Evolutionary conservation across 352 stramenopile species (phyloP), one percentile per base, ranked within the genome.

Genomic region (Aphanomyces stellatus): DNA sequence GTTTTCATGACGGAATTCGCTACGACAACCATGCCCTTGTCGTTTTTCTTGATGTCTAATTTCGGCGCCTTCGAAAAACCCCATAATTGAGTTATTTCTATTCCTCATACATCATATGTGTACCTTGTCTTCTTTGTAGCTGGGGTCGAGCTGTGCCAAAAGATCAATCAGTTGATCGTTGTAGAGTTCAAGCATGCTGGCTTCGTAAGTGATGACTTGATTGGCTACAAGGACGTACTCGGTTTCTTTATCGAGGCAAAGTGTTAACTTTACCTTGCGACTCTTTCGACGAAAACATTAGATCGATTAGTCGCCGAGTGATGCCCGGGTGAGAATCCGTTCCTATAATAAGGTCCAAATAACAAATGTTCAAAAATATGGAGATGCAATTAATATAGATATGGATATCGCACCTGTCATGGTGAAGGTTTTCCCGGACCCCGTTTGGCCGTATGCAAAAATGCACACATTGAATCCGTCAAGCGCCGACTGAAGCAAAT

Each of bases 361-460:
- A 17, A 60, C 13, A 27, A 60, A 60, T 40, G 19, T 15, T 2
- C 5, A 5, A 17, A 59, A 17, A 13, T 19, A 64, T 5, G n/a
- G 30, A 53, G 3, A 49, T 53, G 17, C 6, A n/a, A 28, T 31
- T 10, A 37, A 25, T 64, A n/a, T n/a, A n/a, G n/a, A n/a, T n/a
- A n/a, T n/a, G n/a, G n/a, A n/a, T n/a, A n/a, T 53, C 25, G 17
- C 30, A 67, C 78, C 91, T 0, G 87, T 96, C 92, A 98, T 98
- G 10, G 92, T 98, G 72, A 93, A 97, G 22, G 91, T 97, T 77
- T 98, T 98, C 13, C 91, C 91, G 5, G 79, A 93, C 30, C 91
- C 91, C 0, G 92, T 98, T 72, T 98, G 92, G 1, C 92, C 92
- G 68, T 98, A 98, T 4, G 91, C 92, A 64, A 98, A 98, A 69